Base-by-base conservation (phyloP, 2,329 filamentous ascomycete species). In the Leptoxyphium fumago region DNA sequence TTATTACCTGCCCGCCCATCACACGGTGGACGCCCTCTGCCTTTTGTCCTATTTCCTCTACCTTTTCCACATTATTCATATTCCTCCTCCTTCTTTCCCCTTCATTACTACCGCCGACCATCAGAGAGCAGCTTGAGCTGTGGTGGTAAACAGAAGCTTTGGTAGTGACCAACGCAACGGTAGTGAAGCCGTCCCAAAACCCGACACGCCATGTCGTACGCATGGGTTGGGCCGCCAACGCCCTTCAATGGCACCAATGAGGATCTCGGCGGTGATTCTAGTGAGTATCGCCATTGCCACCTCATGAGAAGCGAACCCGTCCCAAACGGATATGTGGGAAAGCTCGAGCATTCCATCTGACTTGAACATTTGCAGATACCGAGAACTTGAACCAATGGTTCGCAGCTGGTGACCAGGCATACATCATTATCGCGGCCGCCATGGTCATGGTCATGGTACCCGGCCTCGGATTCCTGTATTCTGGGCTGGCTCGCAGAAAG, bases 391-490 rank as follows among this genome's bases (percentile, higher is more conserved):
- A 96, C 73, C 86, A 93, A 77, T 94, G 87, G 85, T 96, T 82
- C 67, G 75, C 84, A 54, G 72, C 86, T 5, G 91, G 91, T 58
- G 91, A 98, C 66, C 82, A 88, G 68, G 85, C 88, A 61, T 96
- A 84, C 70, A 96, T 96, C 65, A 74, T 96, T 64, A 66, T 96
- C 56, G 74, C 84, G 48, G 77, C 88, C 48, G 88, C 84, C 62
- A 94, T 96, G 82, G 89, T 96, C 52, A 68, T 96, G 69, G 69
- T 95, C 67, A 98, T 96, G 91, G 74, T 96, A 28, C 91, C 91
- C 28, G 91, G 91, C 56, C 88, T 98, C 56, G 88, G 86, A 45
- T 95, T 98, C 67, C 78, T 98, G 52, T 98, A 98, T 71, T 95
- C 89, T 10, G 91, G 91, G 53, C 81, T 96, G 53, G 89, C 91